A percentile compares a stretch with the other conserved stretches of the same genome.
Evolutionary conservation across 352 stramenopile species (phyloP).

Genomic region (Globisporangium nagaii): DNA sequence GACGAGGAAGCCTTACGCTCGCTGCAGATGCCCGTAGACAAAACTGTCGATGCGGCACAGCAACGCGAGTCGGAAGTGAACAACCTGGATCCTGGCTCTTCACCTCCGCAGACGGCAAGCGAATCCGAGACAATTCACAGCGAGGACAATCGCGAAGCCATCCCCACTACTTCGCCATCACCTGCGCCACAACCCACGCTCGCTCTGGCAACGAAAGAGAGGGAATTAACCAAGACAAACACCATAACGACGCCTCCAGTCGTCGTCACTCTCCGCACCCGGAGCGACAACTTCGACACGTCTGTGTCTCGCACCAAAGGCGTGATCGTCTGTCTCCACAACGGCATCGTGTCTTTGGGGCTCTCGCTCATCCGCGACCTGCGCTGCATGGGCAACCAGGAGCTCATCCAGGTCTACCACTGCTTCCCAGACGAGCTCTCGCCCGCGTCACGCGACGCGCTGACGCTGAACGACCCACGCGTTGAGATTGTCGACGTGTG

Average conservation of each 20-base stretch:
- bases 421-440: conserved; percentile 40
- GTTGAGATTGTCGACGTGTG: conserved; percentile 45
- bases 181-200: too few relatives aligned
- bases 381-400: conserved; percentile 32
- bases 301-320: conserved; percentile 8
- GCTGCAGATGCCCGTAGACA: too few relatives aligned
- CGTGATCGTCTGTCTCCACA: conserved; percentile 31
- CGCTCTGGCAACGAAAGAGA: not conserved
- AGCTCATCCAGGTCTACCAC: conserved; percentile 41
- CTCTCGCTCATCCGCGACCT: conserved; percentile 44
- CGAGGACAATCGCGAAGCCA: too few relatives aligned
- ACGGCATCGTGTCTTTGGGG: conserved; percentile 28
- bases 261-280: not conserved
- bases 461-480: conserved; percentile 22
- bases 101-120: too few relatives aligned
- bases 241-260: not conserved
- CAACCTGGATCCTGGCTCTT: too few relatives aligned
- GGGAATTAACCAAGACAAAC: not conserved
- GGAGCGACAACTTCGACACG: not conserved
- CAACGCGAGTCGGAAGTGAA: too few relatives aligned
- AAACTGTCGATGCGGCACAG: too few relatives aligned
- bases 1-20: too few relatives aligned
- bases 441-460: conserved; percentile 17
- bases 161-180: too few relatives aligned
- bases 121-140: too few relatives aligned